These are phyloP conservation scores for Baorangia bicolor DNA, from an alignment of 768 basidiomycete species.

Conservation along the genomic window DNA sequence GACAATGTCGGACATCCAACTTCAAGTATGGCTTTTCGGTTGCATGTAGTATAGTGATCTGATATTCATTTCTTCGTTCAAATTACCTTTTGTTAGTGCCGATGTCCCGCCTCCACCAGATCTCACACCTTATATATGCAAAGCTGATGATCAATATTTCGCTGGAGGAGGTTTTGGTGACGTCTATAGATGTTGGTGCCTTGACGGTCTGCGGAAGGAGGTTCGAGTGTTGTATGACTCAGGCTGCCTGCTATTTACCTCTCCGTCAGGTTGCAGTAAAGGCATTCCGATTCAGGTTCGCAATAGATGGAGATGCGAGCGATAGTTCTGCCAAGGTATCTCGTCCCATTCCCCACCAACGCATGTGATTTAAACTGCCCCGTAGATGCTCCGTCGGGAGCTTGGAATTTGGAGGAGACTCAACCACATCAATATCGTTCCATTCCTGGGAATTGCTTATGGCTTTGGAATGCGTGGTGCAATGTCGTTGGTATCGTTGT, in stretches of 20 bases:
- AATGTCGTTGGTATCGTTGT: background rate
- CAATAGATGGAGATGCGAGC: background rate
- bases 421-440: too few species aligned
- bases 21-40: too few species aligned
- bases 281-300: constrained; percentile 5
- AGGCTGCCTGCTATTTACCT: background rate
- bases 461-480: background rate
- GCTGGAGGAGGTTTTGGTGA: constrained; percentile 17
- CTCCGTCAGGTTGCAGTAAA: constrained; percentile 19
- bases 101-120: background rate
- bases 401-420: too few species aligned
- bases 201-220: constrained; percentile 4
- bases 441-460: too few species aligned
- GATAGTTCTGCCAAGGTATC: too few species aligned
- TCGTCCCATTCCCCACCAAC: too few species aligned
- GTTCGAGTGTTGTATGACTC: background rate
- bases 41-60: too few species aligned
- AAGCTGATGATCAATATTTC: background rate
- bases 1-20: too few species aligned
- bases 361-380: too few species aligned
- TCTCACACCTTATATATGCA: constrained; percentile 8
- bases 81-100: background rate
- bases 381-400: too few species aligned
- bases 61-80: too few species aligned
- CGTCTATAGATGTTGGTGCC: constrained; percentile 12